A percentile compares a stretch with the other conserved stretches of the same genome.
Evolutionary conservation across 805 yeast genomes (phyloP).

Genomic region (Kazachstania africana): DNA sequence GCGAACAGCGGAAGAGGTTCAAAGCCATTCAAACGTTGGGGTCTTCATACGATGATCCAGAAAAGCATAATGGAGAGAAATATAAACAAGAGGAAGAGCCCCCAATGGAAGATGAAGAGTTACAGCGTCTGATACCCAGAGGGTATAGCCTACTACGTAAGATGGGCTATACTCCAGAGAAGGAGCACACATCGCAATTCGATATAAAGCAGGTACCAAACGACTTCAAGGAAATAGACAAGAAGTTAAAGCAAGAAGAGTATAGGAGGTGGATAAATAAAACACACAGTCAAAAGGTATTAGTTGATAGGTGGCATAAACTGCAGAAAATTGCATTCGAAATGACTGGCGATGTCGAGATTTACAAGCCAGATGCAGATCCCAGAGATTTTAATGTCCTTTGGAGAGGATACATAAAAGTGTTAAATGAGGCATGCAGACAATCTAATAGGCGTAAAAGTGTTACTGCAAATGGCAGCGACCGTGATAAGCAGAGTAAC

Average conservation of each 20-base stretch:
- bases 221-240: too few species aligned
- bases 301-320: conserved; percentile 12
- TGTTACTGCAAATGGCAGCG: conserved; percentile 5
- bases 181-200: conserved; percentile 35
- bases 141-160: conserved; percentile 43
- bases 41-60: too few species aligned
- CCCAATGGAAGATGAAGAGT: background rate
- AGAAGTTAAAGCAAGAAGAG: conserved; percentile 2
- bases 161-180: conserved; percentile 39
- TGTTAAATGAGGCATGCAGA: conserved; percentile 5
- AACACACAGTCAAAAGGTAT: conserved; percentile 5
- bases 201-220: too few species aligned
- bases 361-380: conserved; percentile 13
- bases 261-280: conserved; percentile 13
- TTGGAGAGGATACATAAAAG: conserved; percentile 31
- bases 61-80: background rate
- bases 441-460: conserved; percentile 7
- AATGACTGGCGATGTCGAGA: conserved; percentile 29
- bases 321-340: conserved; percentile 34
- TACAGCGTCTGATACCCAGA: conserved; percentile 21
- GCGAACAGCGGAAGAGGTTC: too few species aligned
- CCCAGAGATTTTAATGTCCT: conserved; percentile 28
- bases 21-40: too few species aligned
- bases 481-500: background rate
- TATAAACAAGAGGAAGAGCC: background rate